Conservation (phyloP, 345 rosid species). For the Murraya paniculata region DNA sequence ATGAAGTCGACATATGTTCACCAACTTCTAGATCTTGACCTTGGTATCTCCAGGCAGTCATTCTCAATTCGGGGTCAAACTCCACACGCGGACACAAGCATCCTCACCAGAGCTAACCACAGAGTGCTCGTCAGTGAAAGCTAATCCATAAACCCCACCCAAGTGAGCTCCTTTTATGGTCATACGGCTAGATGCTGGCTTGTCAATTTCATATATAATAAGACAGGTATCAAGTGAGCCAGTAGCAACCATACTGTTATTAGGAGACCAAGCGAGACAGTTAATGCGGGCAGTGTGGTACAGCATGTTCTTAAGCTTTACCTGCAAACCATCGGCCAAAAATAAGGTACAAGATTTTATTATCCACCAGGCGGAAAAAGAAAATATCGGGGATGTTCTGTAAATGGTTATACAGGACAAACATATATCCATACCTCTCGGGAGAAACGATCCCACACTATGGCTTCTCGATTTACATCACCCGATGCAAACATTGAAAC, state of each 20-base stretch:
- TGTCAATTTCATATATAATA: constrained; percentile 71
- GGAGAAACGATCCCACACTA: constrained; percentile 80
- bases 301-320: constrained; percentile 81
- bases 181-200: constrained; percentile 66
- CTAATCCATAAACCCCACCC: constrained; percentile 89
- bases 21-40: not conserved
- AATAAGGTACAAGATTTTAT: not conserved
- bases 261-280: constrained; percentile 92
- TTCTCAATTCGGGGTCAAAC: constrained; percentile 32
- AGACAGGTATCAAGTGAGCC: constrained; percentile 86
- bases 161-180: constrained; percentile 83
- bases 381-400: not conserved
- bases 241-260: constrained; percentile 68
- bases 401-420: not conserved
- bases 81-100: constrained; percentile 86
- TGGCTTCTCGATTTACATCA: constrained; percentile 86
- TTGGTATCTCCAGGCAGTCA: not conserved
- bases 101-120: constrained; percentile 92
- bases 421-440: constrained; percentile 55
- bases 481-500: constrained; percentile 90
- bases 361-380: not conserved
- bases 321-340: constrained; percentile 35
- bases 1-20: not conserved
- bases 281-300: constrained; percentile 84
- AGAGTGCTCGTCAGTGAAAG: constrained; percentile 57